phyloP scores from a whole-genome alignment of 805 yeast genomes.

The Danielia oregonensis region DNA sequence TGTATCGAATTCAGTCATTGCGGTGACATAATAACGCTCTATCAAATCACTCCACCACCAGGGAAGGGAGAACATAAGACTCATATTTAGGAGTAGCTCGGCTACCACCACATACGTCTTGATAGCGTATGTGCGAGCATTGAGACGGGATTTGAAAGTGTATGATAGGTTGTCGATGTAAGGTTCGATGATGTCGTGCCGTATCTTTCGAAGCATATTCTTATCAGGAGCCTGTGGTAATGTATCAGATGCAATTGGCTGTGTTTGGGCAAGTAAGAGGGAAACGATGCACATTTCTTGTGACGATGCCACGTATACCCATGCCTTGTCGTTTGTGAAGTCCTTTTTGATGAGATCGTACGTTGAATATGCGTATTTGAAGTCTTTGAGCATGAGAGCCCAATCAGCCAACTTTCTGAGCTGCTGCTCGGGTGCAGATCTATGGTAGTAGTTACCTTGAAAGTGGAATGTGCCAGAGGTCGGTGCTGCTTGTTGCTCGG shows the following conservation, averaged over 20 bases:
- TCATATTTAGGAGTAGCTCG: constrained; percentile 61
- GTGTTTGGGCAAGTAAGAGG: constrained; percentile 56
- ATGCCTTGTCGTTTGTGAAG: constrained; percentile 70
- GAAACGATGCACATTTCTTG: constrained; percentile 85
- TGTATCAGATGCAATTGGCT: constrained; percentile 17
- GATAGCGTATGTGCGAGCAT: constrained; percentile 64
- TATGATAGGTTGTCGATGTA: constrained; percentile 69
- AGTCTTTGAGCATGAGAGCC: constrained; percentile 88
- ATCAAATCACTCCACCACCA: constrained; percentile 46
- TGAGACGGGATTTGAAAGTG: constrained; percentile 69
- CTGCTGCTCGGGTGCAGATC: constrained; percentile 64
- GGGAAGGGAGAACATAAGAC: constrained; percentile 35
- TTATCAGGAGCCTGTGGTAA: constrained; percentile 28
- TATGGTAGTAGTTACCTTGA: constrained; percentile 55
- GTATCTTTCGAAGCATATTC: constrained; percentile 43
- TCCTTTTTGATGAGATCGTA: constrained; percentile 83
- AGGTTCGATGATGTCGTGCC: constrained; percentile 54
- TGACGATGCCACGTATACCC: constrained; percentile 76
- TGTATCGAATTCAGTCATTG: constrained; percentile 43
- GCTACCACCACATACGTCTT: constrained; percentile 63
- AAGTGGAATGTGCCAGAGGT: constrained; percentile 38
- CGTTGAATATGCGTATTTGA: constrained; percentile 74
- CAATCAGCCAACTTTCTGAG: constrained; percentile 87
- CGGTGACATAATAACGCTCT: constrained; percentile 42
- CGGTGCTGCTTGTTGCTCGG: constrained; percentile 14